Evolutionary conservation across 805 yeast species (phyloP).

Genomic region (Ascoidea rubescens): DNA sequence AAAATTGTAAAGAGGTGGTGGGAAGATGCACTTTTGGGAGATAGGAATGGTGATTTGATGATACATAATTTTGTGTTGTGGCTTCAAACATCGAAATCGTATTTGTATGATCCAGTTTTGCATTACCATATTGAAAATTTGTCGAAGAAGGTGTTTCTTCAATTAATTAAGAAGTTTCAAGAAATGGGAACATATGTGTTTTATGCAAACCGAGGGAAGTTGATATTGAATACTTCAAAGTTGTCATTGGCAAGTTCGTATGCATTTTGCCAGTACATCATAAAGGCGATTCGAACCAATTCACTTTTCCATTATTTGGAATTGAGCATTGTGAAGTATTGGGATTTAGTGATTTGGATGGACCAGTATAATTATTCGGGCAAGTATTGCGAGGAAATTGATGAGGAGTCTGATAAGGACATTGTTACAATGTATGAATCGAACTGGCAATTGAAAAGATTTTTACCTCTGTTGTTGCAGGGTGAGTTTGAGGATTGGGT

Average conservation of each 20-base stretch:
- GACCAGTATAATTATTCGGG: conserved; percentile 85
- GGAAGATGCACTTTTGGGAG: conserved; percentile 62
- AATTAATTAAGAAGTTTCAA: conserved; percentile 44
- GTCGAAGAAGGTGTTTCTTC: conserved; percentile 69
- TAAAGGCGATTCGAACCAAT: conserved; percentile 63
- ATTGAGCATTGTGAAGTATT: conserved; percentile 55
- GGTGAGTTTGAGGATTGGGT: conserved; percentile 86
- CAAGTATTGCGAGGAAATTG: conserved; percentile 26
- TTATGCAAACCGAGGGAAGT: conserved; percentile 65
- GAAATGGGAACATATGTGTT: conserved; percentile 69
- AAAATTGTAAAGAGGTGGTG: conserved; percentile 80
- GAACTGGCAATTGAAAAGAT: conserved; percentile 70
- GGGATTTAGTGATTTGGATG: conserved; percentile 96
- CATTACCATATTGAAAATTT: conserved; percentile 82
- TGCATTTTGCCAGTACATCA: conserved; percentile 77
- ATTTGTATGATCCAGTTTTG: conserved; percentile 61
- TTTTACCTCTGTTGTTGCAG: conserved; percentile 61
- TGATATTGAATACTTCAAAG: conserved; percentile 63
- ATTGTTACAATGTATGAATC: conserved; percentile 24
- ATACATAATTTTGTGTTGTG: conserved; percentile 46
- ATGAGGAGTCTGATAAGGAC: conserved; percentile 23
- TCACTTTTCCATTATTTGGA: conserved; percentile 79
- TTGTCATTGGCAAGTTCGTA: conserved; percentile 73
- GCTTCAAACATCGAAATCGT: conserved; percentile 69
- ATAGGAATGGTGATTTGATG: conserved; percentile 37